These are phyloP conservation scores for Allium fistulosum DNA, from an alignment of 106 monocot genomes.

Conservation along the genomic window DNA sequence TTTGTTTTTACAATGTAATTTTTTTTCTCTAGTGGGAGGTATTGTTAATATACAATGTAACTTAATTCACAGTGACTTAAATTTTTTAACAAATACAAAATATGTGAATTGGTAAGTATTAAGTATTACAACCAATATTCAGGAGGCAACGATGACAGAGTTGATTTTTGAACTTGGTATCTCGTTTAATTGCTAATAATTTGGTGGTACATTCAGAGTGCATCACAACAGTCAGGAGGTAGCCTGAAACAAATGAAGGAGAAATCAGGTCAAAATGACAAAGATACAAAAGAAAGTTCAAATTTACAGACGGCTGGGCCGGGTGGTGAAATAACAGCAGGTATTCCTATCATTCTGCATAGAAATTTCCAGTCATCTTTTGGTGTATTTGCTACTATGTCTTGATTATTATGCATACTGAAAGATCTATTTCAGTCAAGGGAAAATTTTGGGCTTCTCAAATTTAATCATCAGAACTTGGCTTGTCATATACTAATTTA, in stretches of 20 bases:
- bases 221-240: conserved; percentile 56
- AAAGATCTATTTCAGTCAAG: not conserved
- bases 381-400: not conserved
- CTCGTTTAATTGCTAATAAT: too few relatives aligned
- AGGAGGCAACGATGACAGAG: too few relatives aligned
- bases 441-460: not conserved
- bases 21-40: too few relatives aligned
- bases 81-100: too few relatives aligned
- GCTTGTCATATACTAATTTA: too few relatives aligned
- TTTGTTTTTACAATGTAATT: too few relatives aligned
- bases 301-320: conserved; percentile 75
- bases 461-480: not conserved
- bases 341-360: conserved; percentile 7
- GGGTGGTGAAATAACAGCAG: conserved; percentile 93
- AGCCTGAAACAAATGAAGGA: conserved; percentile 87
- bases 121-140: too few relatives aligned
- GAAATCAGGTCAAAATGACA: conserved; percentile 59
- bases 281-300: conserved; percentile 82
- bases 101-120: too few relatives aligned
- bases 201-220: conserved; percentile 29
- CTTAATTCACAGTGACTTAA: too few relatives aligned
- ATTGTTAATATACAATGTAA: too few relatives aligned
- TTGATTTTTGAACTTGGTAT: too few relatives aligned
- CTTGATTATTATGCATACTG: not conserved
- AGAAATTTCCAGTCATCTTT: not conserved